Evolutionary conservation across 768 basidiomycete species (phyloP).

Genomic region (Suillus lakei): DNA sequence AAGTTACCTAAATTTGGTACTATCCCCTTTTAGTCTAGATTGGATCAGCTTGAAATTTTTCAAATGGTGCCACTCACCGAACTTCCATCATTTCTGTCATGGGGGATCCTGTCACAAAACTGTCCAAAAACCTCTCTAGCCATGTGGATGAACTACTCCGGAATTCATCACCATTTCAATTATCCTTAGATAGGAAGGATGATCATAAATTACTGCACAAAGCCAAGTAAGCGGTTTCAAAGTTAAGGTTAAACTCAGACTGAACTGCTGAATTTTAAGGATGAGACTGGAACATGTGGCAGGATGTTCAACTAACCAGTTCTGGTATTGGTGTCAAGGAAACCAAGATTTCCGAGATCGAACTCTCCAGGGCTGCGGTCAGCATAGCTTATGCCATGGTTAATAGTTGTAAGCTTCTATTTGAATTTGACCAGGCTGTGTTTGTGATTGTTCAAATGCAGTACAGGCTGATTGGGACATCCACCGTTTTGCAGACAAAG

Average conservation of each 20-base stretch:
- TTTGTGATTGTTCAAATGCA: not conserved
- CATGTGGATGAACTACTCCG: not conserved
- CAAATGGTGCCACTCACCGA: not conserved
- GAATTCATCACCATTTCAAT: not conserved
- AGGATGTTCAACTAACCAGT: not conserved
- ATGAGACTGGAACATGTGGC: not conserved
- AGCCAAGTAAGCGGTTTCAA: not conserved
- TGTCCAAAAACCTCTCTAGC: not conserved
- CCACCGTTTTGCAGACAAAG: not conserved
- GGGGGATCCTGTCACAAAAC: conserved; percentile 1
- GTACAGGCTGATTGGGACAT: not conserved
- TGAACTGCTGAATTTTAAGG: not conserved
- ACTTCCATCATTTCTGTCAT: not conserved
- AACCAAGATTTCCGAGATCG: not conserved
- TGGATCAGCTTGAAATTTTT: not conserved
- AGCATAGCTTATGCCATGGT: not conserved
- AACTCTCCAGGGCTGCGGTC: not conserved
- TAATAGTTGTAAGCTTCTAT: not conserved
- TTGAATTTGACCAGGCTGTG: not conserved
- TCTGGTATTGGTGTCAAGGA: not conserved
- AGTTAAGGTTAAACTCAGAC: not conserved
- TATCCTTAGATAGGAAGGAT: not conserved
- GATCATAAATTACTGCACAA: not conserved
- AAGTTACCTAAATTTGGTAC: not conserved
- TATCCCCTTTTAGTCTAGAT: not conserved